Percentiles rank a stretch among this genome's conserved stretches.
phyloP scores from a whole-genome alignment of 176 grass and related monocot genomes.

The Dendrocalamus sinicus region DNA sequence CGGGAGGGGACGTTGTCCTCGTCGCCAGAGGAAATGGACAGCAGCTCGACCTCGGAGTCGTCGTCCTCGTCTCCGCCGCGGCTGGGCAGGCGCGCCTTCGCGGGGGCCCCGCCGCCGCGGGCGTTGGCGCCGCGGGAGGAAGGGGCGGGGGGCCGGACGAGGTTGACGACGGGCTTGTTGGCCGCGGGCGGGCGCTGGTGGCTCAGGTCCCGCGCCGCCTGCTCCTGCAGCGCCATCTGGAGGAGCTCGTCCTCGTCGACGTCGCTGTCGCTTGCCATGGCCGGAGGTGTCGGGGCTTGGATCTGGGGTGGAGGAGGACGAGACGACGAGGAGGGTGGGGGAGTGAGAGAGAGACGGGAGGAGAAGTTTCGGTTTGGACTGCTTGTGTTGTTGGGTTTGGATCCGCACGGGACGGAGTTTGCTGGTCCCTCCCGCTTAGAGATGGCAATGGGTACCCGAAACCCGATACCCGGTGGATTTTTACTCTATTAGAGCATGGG shows the following conservation, averaged over 20 bases:
- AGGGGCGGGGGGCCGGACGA: conserved; percentile 65
- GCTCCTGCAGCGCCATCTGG: conserved; percentile 95
- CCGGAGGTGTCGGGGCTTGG: conserved; percentile 35
- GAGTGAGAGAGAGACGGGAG: neutral
- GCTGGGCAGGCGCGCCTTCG: conserved; percentile 56
- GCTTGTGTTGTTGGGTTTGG: neutral
- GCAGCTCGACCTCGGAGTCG: conserved; percentile 90
- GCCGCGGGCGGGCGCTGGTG: conserved; percentile 74
- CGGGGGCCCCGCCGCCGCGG: conserved; percentile 29
- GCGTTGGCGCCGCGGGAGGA: conserved; percentile 45
- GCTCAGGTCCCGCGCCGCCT: conserved; percentile 84
- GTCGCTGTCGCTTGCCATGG: conserved; percentile 94
- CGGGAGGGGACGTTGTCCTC: conserved; percentile 64
- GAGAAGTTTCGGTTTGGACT: conserved; percentile 31
- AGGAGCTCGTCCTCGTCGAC: conserved; percentile 96
- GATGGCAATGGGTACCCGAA: no score
- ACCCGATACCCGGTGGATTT: no score
- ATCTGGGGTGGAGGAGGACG: conserved; percentile 29
- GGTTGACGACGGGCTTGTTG: conserved; percentile 89
- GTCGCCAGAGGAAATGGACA: conserved; percentile 96
- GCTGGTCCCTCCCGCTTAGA: neutral
- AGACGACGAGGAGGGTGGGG: neutral
- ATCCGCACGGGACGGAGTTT: neutral
- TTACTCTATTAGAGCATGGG: no score
- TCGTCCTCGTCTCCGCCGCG: conserved; percentile 83